phyloP scores from a whole-genome alignment of 352 stramenopile species.

The Pythium sukuiense region DNA sequence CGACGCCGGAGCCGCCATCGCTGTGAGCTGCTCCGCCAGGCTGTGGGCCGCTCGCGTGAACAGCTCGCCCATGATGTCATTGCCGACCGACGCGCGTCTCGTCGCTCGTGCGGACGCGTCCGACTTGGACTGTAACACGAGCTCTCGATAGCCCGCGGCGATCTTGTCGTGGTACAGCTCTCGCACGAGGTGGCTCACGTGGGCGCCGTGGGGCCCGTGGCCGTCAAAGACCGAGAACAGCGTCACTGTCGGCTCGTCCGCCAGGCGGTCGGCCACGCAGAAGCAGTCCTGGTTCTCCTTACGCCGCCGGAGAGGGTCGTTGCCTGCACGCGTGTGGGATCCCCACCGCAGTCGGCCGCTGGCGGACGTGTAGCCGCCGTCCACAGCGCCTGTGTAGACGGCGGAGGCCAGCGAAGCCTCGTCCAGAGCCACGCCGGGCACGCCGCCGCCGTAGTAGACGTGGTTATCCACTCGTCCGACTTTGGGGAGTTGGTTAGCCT shows the following conservation, averaged over 20 bases:
- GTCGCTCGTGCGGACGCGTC: background rate
- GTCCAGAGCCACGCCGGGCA: constrained; percentile 68
- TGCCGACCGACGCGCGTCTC: constrained; percentile 29
- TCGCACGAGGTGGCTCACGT: constrained; percentile 70
- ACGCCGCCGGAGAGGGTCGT: constrained; percentile 69
- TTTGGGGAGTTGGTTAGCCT: background rate
- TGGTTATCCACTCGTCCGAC: constrained; percentile 14
- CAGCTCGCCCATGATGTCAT: constrained; percentile 45
- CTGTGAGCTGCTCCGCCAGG: constrained; percentile 44
- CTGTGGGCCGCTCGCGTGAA: constrained; percentile 48
- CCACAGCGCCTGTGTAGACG: constrained; percentile 60
- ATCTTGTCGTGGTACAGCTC: constrained; percentile 65
- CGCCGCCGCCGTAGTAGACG: constrained; percentile 57
- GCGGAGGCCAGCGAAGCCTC: constrained; percentile 50
- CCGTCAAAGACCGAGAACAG: constrained; percentile 83
- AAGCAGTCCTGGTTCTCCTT: constrained; percentile 87
- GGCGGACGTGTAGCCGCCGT: constrained; percentile 48
- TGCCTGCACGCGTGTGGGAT: constrained; percentile 53
- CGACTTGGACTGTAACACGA: constrained; percentile 26
- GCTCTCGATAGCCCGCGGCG: constrained; percentile 38
- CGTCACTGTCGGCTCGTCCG: constrained; percentile 41
- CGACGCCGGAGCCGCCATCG: constrained; percentile 23
- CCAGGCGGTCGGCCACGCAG: constrained; percentile 55
- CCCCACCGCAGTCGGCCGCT: constrained; percentile 59
- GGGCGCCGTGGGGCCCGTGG: constrained; percentile 71